Evolutionary conservation across 495 filamentous ascomycete species (phyloP), one percentile per base, ranked within the genome.

Genomic region (Melanomma pulvis-pyrius): DNA sequence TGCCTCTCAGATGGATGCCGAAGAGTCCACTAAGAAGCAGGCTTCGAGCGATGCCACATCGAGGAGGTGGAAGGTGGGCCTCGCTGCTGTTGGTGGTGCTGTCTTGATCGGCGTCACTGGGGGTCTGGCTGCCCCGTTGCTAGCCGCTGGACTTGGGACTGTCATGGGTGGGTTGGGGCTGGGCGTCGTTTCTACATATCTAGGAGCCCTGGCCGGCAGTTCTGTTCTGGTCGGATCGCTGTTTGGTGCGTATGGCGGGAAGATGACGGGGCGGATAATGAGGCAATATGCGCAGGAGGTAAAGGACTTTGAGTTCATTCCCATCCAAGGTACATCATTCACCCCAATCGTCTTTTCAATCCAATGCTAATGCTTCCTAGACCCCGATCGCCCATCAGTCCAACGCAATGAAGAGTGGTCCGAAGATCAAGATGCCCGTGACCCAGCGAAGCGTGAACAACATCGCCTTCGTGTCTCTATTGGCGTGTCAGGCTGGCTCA

Each of bases 191-290:
- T 71, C 72, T 28, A 53, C 59, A 3, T 71, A 63, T 50, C 67
- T 74, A 1, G 72, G 72, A 36, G 61, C 66, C 29, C 44, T 74
- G 6, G 72, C 72, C 0, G 72, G 72, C 8, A 72, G 70, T 34
- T 47, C 59, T 1, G 65, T 71, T 1, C 67, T 74, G 0, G 70
- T 74, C 11, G 72, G 72, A 1, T 62, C 56, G 5, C 48, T 74
- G 13, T 74, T 74, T 63, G 70, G 72, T n/a, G 72, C 72, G 11
- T 74, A 74, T 41, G 72, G 72, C 19, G 72, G 61, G 13, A 72
- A 71, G 55, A 74, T 74, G 72, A 72, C 72, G n/a, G 70, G 72
- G 17, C 32, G 59, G 21, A 32, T 70, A 1, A 70, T 74, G 67
- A 56, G 68, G 47, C 58, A 70, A 30, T 74, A 74, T 44, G 72